Conservation (phyloP, 116 monocot species). For the Papilionanthe hybrid region DNA sequence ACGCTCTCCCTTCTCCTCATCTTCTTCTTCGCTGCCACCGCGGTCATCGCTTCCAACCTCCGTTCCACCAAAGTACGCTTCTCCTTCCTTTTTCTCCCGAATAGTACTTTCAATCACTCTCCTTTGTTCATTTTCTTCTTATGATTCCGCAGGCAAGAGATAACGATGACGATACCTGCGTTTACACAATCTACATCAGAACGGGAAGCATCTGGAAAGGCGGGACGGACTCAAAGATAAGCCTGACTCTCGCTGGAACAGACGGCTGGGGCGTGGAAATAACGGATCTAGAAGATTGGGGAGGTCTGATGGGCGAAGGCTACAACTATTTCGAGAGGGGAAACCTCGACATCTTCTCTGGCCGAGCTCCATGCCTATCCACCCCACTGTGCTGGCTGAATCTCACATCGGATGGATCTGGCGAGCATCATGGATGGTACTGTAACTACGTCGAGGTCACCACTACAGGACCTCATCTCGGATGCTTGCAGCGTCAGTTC, state of each 20-base stretch:
- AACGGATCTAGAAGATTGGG: slow-evolving; percentile 31
- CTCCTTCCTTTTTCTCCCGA: neutral
- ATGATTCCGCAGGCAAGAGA: neutral
- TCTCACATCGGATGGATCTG: slow-evolving; percentile 47
- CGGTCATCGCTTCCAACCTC: neutral
- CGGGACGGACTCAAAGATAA: slow-evolving; percentile 46
- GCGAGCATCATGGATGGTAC: slow-evolving; percentile 50
- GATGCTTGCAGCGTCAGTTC: slow-evolving; percentile 35
- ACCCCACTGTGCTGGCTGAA: slow-evolving; percentile 47
- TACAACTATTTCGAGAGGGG: slow-evolving; percentile 62
- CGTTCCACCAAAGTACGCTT: neutral
- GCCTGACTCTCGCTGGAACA: slow-evolving; percentile 25
- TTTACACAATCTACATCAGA: slow-evolving; percentile 49
- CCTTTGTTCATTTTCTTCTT: neutral
- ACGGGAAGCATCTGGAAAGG: slow-evolving; percentile 37
- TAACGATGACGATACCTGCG: slow-evolving; percentile 16
- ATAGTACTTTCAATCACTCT: neutral
- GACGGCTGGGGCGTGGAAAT: slow-evolving; percentile 30
- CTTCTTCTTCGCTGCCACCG: neutral
- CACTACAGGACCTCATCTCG: slow-evolving; percentile 38
- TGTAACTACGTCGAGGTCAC: slow-evolving; percentile 65
- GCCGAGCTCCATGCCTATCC: slow-evolving; percentile 42
- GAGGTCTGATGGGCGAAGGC: slow-evolving; percentile 38
- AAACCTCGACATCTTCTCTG: slow-evolving; percentile 53
- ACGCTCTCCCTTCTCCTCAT: neutral